Evolutionary conservation across 2,329 filamentous ascomycete species (phyloP), one percentile per base, ranked within the genome.

Genomic region (Fusarium nanum): DNA sequence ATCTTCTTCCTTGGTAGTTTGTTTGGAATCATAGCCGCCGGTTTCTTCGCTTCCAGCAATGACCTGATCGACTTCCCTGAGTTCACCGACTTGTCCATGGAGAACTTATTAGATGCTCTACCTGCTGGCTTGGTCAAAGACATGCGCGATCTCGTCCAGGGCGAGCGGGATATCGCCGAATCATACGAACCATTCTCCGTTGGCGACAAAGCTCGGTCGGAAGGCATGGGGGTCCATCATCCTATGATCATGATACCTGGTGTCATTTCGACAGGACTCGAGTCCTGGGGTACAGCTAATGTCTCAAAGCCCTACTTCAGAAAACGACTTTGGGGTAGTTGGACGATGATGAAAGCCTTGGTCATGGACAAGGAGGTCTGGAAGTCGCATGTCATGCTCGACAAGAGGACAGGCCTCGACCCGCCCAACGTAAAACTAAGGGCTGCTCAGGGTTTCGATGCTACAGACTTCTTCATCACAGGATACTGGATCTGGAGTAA

Each of bases 401-500:
- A 99, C 80, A 94, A 95, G 79, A 81, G 89, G 40, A 98, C 95
- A 0, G 96, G 96, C 0, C 84, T 99, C 23, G 96, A 99, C 78
- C 96, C 96, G 3, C 93, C 94, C 0, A 90, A 91, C 14, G 89
- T 98, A 75, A 98, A 98, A 82, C 82, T 99, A 22, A 89, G 96
- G 40, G 93, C 96, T 11, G 94, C 96, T 0, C 96, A 98, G 78
- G 96, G 96, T 3, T 99, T 99, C 75, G 96, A 99, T 80, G 96
- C 96, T 4, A 94, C 96, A 13, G 96, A 99, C 81, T 99, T 99
- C 83, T 96, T 97, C 80, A 91, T 92, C 67, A 92, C 90, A 0
- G 90, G 89, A 12, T 99, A 99, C 81, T 99, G 96, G 96, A 98
- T 99, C 65, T 98, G 94, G 94, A 98, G 93, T 82, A 98, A 98